These are phyloP conservation scores for Trichoderma koningiopsis DNA, from an alignment of 2,329 filamentous ascomycete genomes.

Conservation along the genomic window DNA sequence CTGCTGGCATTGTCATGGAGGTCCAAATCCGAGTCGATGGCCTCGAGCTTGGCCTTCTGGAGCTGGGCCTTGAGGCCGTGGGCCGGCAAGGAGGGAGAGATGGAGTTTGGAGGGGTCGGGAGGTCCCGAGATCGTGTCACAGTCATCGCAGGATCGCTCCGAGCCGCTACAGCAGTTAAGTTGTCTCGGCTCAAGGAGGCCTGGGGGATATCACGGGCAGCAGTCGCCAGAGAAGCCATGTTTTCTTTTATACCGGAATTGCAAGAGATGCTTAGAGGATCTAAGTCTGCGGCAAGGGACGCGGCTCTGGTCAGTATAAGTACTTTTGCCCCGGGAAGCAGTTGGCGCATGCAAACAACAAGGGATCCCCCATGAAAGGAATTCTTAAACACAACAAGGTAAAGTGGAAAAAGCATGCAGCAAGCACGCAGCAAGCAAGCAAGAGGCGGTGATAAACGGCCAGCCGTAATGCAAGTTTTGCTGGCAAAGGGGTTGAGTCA, in stretches of 20 bases:
- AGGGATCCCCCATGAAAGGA: background rate
- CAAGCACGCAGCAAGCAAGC: constrained; percentile 10
- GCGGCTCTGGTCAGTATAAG: constrained; percentile 23
- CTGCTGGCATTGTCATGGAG: constrained; percentile 62
- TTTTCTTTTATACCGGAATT: constrained; percentile 42
- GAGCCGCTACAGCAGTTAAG: constrained; percentile 72
- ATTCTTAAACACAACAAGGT: background rate
- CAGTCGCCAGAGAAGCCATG: constrained; percentile 67
- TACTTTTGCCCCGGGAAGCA: background rate
- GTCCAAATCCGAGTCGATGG: constrained; percentile 85
- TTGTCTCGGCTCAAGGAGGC: constrained; percentile 65
- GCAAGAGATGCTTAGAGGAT: constrained; percentile 47
- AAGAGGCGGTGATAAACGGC: constrained; percentile 23
- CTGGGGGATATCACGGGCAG: constrained; percentile 68
- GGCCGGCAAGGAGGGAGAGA: constrained; percentile 83
- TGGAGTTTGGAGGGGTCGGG: constrained; percentile 92
- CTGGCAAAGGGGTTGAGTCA: constrained; percentile 29
- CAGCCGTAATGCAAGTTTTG: constrained; percentile 26
- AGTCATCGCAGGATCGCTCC: constrained; percentile 60
- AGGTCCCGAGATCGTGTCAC: constrained; percentile 66
- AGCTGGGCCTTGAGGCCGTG: constrained; percentile 74
- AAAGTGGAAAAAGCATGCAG: background rate
- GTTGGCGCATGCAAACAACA: background rate
- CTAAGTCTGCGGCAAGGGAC: constrained; percentile 37
- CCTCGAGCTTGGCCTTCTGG: constrained; percentile 60